These are phyloP conservation scores for Turritis glabra DNA, from an alignment of 345 rosid genomes.

Conservation along the genomic window DNA sequence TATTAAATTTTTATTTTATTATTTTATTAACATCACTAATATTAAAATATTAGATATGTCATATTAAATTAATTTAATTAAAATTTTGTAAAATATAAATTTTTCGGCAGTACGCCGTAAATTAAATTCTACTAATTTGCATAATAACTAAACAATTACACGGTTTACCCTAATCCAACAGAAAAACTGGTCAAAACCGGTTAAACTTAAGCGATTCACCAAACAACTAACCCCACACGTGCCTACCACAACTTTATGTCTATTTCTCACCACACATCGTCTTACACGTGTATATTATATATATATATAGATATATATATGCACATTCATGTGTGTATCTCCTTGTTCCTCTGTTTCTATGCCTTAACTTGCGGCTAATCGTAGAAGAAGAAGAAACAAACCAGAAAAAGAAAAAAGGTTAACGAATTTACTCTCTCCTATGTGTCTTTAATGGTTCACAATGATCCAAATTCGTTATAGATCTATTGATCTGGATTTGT, in stretches of 20 bases:
- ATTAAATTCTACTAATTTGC: too few species aligned
- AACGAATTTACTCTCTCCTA: neutral
- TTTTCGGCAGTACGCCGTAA: too few species aligned
- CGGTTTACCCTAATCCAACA: too few species aligned
- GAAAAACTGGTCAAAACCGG: too few species aligned
- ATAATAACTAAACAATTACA: too few species aligned
- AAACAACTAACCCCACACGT: conserved; percentile 21
- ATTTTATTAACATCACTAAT: too few species aligned
- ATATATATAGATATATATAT: neutral
- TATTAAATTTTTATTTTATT: too few species aligned
- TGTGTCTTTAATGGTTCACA: neutral
- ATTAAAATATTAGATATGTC: too few species aligned
- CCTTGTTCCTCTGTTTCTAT: conserved; percentile 35
- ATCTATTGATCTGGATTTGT: neutral
- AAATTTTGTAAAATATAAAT: too few species aligned
- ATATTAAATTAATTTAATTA: too few species aligned
- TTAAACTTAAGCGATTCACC: neutral
- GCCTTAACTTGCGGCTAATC: conserved; percentile 26
- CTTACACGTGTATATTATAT: conserved; percentile 32
- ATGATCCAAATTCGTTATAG: neutral
- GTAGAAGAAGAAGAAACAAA: conserved; percentile 23
- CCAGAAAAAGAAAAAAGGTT: neutral
- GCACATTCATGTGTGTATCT: neutral
- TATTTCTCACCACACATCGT: conserved; percentile 17
- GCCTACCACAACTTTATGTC: conserved; percentile 25